These are phyloP conservation scores for Pyrus communis DNA, from an alignment of 306 rosid species.

Conservation along the genomic window DNA sequence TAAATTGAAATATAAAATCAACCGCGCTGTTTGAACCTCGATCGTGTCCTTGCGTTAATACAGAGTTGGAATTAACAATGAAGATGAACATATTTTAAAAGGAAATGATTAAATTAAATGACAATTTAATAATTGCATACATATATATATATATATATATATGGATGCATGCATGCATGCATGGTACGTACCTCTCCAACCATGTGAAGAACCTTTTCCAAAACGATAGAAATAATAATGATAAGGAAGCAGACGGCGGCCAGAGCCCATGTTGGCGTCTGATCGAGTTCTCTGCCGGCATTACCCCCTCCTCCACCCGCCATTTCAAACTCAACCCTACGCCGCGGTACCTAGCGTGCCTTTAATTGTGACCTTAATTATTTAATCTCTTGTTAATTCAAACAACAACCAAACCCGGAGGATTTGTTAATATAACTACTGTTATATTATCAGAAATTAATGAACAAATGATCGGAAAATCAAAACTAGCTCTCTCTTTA, in stretches of 20 bases:
- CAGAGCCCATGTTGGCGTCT: conserved; percentile 93
- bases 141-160: too few species aligned
- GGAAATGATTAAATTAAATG: not conserved
- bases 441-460: too few species aligned
- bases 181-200: conserved; percentile 43
- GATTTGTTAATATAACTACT: not conserved
- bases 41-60: too few species aligned
- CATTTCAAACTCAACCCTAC: conserved; percentile 13
- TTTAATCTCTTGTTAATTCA: not conserved
- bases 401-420: not conserved
- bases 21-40: too few species aligned
- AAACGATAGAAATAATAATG: conserved; percentile 54
- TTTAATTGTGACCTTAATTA: not conserved
- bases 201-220: conserved; percentile 61
- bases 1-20: not conserved
- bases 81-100: not conserved
- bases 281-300: conserved; percentile 48
- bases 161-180: not conserved
- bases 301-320: conserved; percentile 20
- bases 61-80: not conserved
- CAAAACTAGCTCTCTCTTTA: not conserved
- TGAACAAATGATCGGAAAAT: not conserved
- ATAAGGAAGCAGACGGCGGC: conserved; percentile 73
- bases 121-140: too few species aligned
- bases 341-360: not conserved